Evolutionary conservation across 2,329 filamentous ascomycete genomes (phyloP), one percentile per base, ranked within the genome.

Genomic region (Tolypocladium endophyticum): DNA sequence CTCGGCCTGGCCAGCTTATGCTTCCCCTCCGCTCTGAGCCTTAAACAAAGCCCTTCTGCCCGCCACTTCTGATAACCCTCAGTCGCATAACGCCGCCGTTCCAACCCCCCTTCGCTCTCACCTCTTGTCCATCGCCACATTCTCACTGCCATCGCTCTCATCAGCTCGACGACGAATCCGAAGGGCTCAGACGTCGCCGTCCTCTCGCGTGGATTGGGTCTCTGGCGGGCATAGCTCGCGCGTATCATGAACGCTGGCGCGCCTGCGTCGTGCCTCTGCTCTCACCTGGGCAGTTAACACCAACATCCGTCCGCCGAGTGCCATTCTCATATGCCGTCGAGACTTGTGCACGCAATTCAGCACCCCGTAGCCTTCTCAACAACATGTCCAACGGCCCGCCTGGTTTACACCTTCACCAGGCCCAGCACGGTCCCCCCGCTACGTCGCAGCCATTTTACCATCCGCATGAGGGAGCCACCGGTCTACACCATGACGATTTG

Each of bases 381-480:
- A 41, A 28, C 65, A 73, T 73, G 71, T 67, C 69, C 52, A 66
- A 65, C 63, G 66, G 67, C 63, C 68, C 63, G 62, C 64, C 64
- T 61, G 62, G 64, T 64, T 66, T 66, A 59, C 65, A 70, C 61
- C 62, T 64, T 62, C 69, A 67, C 59, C 69, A 67, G 25, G 64
- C 64, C 56, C 68, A 66, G 58, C 64, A 73, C 70, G 68, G 66
- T 58, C 70, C 67, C 23, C 28, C 57, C 60, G 60, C 65, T 53
- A 55, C 61, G 43, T 64, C 66, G 53, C 68, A 68, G 58, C 59
- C 41, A 47, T 60, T 69, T 25, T 70, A 67, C 60, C 64, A 61
- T 35, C 60, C 59, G 18, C 63, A 55, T 36, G 60, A 62, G 58
- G 62, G 66, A 60, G 59, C 62, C 47, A 59, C 62, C 60, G 63